Conservation (phyloP, 257 asterid genomes). For the Solanum rostratum region DNA sequence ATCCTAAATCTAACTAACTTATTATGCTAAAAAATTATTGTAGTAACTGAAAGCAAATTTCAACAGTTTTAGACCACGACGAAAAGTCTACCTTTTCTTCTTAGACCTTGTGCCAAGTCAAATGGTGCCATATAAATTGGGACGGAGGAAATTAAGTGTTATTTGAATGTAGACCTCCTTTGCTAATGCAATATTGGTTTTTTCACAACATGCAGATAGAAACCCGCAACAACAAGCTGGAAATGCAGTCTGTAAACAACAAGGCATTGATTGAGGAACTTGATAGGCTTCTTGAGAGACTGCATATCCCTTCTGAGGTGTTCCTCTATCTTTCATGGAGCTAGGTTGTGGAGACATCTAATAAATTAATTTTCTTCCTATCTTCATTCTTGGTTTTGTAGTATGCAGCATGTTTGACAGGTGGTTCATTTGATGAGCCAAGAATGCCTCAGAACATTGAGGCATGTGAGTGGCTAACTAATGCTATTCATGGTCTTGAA, state of each 20-base stretch:
- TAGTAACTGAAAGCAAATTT: not conserved
- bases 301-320: constrained; percentile 85
- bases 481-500: constrained; percentile 57
- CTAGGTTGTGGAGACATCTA: not conserved
- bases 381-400: constrained; percentile 25
- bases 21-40: not conserved
- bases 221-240: constrained; percentile 88
- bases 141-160: not conserved
- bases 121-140: not conserved
- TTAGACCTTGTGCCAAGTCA: not conserved
- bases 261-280: constrained; percentile 83
- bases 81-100: not conserved
- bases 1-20: not conserved
- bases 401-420: constrained; percentile 55
- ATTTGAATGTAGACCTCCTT: not conserved
- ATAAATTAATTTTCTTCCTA: constrained; percentile 6
- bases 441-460: constrained; percentile 84
- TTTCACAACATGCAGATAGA: constrained; percentile 63
- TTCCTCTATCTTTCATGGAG: not conserved
- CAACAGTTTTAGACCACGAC: not conserved
- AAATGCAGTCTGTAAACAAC: constrained; percentile 93
- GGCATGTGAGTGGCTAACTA: constrained; percentile 91
- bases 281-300: constrained; percentile 77
- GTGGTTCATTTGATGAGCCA: constrained; percentile 91
- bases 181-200: constrained; percentile 6